phyloP scores from a whole-genome alignment of 2,329 filamentous ascomycete genomes.

The Pestalotiopsis sp. region DNA sequence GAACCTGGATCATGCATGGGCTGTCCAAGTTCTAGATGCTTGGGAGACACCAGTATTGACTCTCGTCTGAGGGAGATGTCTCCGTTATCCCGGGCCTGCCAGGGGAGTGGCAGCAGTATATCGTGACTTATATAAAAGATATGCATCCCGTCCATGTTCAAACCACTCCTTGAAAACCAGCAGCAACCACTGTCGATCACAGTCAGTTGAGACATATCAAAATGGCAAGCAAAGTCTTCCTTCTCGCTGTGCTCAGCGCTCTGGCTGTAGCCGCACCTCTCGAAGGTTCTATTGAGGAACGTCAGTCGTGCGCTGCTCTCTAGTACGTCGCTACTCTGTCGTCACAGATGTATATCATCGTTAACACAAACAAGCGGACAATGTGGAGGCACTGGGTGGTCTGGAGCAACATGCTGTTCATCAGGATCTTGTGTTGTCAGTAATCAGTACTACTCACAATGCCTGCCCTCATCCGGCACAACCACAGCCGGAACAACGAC shows the following conservation, averaged over 20 bases:
- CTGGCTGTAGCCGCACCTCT: constrained; percentile 43
- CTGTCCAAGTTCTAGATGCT: neutral
- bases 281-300: constrained; percentile 37
- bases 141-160: neutral
- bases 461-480: constrained; percentile 38
- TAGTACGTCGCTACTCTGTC: constrained; percentile 31
- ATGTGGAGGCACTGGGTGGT: constrained; percentile 49
- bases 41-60: neutral
- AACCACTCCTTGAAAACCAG: neutral
- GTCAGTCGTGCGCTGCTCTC: constrained; percentile 37
- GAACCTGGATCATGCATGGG: neutral
- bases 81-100: neutral
- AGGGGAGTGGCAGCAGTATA: neutral
- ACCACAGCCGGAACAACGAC: constrained; percentile 9
- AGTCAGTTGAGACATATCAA: constrained; percentile 1
- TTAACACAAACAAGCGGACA: constrained; percentile 33
- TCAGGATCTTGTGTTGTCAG: constrained; percentile 37
- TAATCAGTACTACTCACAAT: constrained; percentile 44
- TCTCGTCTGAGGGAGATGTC: neutral
- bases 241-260: constrained; percentile 39
- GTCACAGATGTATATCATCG: neutral
- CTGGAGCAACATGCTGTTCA: constrained; percentile 47
- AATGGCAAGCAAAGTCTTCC: constrained; percentile 32
- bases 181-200: neutral
- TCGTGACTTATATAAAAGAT: neutral